These are phyloP conservation scores for Boletellus ananas DNA, from an alignment of 768 basidiomycete species.

Conservation along the genomic window DNA sequence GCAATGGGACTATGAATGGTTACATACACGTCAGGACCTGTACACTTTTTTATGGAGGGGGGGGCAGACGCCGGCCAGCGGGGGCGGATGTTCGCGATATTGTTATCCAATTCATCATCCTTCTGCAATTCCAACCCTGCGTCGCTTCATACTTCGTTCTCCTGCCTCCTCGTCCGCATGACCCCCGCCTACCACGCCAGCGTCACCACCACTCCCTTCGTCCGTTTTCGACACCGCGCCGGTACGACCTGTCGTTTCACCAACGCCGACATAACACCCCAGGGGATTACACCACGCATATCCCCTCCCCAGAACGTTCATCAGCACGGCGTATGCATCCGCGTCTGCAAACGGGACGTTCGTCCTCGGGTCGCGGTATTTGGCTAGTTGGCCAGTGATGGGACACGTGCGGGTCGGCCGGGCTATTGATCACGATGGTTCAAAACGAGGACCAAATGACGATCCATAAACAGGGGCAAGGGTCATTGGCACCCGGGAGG, in stretches of 20 bases:
- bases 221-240: not conserved
- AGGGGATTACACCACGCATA: slow-evolving; percentile 58
- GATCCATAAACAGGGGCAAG: not conserved
- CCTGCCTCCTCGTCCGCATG: slow-evolving; percentile 1
- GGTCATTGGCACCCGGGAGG: not conserved
- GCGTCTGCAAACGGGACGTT: slow-evolving; percentile 75
- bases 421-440: slow-evolving; percentile 35
- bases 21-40: too few species aligned
- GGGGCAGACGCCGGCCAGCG: too few species aligned
- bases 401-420: slow-evolving; percentile 66
- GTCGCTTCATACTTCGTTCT: slow-evolving; percentile 14
- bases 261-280: slow-evolving; percentile 39
- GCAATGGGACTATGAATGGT: too few species aligned
- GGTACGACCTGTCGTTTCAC: not conserved
- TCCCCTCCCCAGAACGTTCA: slow-evolving; percentile 58
- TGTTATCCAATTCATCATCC: not conserved
- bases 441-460: too few species aligned
- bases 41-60: too few species aligned
- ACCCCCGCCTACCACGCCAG: not conserved
- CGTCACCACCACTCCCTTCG: not conserved
- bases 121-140: slow-evolving; percentile 5
- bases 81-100: not conserved
- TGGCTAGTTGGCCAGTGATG: slow-evolving; percentile 74
- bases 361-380: slow-evolving; percentile 76
- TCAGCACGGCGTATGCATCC: slow-evolving; percentile 61